Base-by-base conservation (phyloP, 164 flowering plant genomes). In the Magnolia changhungtana region DNA sequence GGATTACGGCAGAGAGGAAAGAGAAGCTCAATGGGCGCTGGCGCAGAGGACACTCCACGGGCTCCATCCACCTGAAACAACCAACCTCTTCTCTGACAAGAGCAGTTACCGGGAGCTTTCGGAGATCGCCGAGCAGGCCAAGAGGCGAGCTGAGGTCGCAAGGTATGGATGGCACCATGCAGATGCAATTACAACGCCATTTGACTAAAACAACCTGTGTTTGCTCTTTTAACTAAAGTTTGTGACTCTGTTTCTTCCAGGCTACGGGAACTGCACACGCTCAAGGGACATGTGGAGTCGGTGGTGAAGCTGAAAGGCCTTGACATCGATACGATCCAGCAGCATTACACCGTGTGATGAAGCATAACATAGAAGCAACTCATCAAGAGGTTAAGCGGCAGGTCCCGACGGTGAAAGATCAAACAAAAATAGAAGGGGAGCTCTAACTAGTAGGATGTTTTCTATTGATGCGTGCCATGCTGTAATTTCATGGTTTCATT, bases 51-150 rank as follows among this genome's bases (percentile, higher is more conserved):
- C 99, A 2, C 77, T 94, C 49, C 99, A 96, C 75, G 99, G 99
- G 0, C 97, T 96, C 67, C 97, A 96, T 69, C 89, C 97, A 51
- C 94, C 93, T 3, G 95, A 92, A 79, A 49, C 88, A 18, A 72
- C 80, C 27, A 77, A 76, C 75, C 55, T 91, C 76, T 92, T 96
- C 86, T 18, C 75, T 23, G 99, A 96, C n/a, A 96, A 92, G 90
- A 90, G 78, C 82, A 90, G 94, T 82, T 94, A 92, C 87, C 83
- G 98, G 77, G 99, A 96, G 71, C 87, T 92, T 18, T 94, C 99
- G 20, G 99, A 96, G 84, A 96, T 96, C 8, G 98, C 99, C 0
- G 99, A 96, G 86, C 99, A 96, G 77, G 99, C 99, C 66, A 94
- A 94, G 85, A 87, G 96, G 74, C 85, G 98, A 74, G 99, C 99